Conservation (phyloP, 2,329 filamentous ascomycete species). For the Aspergillus eucalypticola region DNA sequence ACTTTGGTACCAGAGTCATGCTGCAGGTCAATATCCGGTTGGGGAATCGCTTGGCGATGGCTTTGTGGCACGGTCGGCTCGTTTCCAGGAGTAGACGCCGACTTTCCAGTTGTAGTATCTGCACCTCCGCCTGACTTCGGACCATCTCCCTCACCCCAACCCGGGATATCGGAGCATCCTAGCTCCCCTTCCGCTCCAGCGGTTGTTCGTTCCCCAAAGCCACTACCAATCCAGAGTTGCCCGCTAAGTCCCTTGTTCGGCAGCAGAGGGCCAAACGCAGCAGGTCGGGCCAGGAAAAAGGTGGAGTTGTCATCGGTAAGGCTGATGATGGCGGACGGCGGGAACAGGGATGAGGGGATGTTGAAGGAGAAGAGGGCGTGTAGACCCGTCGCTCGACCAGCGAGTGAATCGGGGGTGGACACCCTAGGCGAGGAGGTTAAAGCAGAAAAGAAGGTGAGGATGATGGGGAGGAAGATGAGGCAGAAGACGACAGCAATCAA, state of each 20-base stretch:
- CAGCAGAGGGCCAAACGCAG: conserved; percentile 83
- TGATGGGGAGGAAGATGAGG: conserved; percentile 50
- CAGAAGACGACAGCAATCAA: conserved; percentile 49
- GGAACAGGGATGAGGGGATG: conserved; percentile 82
- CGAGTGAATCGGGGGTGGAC: conserved; percentile 38
- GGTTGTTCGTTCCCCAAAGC: conserved; percentile 71
- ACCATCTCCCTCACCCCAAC: conserved; percentile 68
- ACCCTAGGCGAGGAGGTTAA: conserved; percentile 43
- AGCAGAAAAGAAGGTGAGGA: conserved; percentile 50
- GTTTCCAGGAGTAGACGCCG: conserved; percentile 25
- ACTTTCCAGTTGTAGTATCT: conserved; percentile 26
- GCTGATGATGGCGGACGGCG: conserved; percentile 92
- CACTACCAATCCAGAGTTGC: conserved; percentile 89
- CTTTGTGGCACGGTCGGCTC: conserved; percentile 22
- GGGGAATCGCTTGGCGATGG: conserved; percentile 26
- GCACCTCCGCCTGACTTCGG: conserved; percentile 24
- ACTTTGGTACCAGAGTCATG: conserved; percentile 20
- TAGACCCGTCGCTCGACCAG: conserved; percentile 49
- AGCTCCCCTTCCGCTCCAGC: conserved; percentile 73
- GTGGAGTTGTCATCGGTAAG: conserved; percentile 98
- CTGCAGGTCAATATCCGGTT: conserved; percentile 23
- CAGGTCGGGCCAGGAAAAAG: conserved; percentile 89
- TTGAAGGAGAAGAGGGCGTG: conserved; percentile 68
- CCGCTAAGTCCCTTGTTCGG: conserved; percentile 77
- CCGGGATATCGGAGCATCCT: conserved; percentile 91